Percentiles rank a stretch among this genome's conserved stretches.
These are phyloP conservation scores for Kazachstania viticola DNA, from an alignment of 805 yeast genomes.

Conservation along the genomic window DNA sequence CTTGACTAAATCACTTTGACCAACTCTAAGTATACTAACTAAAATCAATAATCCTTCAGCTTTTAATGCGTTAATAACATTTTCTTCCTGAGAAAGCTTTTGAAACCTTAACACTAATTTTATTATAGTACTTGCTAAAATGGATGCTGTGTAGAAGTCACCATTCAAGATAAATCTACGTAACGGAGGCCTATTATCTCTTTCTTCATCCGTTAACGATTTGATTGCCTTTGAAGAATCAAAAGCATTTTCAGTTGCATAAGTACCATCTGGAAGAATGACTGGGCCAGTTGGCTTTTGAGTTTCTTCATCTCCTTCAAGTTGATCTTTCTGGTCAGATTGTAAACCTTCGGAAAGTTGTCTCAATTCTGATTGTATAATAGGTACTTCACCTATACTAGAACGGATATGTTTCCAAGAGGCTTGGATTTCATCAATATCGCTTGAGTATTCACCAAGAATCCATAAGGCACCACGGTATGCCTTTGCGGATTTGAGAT, in stretches of 20 bases:
- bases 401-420: conserved; percentile 82
- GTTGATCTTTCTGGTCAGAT: conserved; percentile 24
- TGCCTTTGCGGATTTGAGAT: conserved; percentile 77
- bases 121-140: conserved; percentile 76
- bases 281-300: conserved; percentile 51
- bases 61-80: conserved; percentile 66
- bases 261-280: conserved; percentile 96
- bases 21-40: conserved; percentile 84
- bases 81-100: conserved; percentile 40
- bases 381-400: conserved; percentile 85
- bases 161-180: conserved; percentile 76
- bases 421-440: conserved; percentile 58
- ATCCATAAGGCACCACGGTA: conserved; percentile 93
- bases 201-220: conserved; percentile 46
- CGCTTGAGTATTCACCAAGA: conserved; percentile 79
- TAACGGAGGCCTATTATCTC: conserved; percentile 54
- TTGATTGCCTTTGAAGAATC: conserved; percentile 87
- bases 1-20: conserved; percentile 57
- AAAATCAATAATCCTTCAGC: conserved; percentile 91
- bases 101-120: conserved; percentile 74
- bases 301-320: conserved; percentile 17
- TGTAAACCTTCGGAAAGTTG: conserved; percentile 29
- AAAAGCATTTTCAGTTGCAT: conserved; percentile 79
- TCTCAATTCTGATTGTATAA: conserved; percentile 59
- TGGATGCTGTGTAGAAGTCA: conserved; percentile 83